These are phyloP conservation scores for Neofusicoccum ribis DNA, from an alignment of 2,329 filamentous ascomycete species.

Conservation along the genomic window DNA sequence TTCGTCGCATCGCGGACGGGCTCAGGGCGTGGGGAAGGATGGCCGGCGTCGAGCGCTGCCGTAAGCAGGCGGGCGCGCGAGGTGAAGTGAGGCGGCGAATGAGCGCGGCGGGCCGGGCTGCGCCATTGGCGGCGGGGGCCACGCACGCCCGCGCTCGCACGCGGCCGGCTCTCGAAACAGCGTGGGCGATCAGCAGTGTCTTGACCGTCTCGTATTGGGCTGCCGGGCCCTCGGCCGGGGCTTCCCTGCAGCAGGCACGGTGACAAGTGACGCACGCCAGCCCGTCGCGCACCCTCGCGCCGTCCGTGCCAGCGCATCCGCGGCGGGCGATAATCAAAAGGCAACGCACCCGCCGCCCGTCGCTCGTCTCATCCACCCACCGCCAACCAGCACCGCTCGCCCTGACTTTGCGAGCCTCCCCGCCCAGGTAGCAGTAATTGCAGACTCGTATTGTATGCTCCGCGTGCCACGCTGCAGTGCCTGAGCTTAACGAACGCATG, in stretches of 20 bases:
- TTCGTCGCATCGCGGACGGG: not conserved
- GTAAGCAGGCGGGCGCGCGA: not conserved
- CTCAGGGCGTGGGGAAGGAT: constrained; percentile 1
- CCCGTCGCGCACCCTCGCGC: not conserved
- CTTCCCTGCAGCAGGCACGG: not conserved
- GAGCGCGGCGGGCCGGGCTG: not conserved
- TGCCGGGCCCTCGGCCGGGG: not conserved
- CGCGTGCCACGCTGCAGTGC: not conserved
- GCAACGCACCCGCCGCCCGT: not conserved
- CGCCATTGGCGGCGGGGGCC: not conserved
- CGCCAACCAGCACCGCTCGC: constrained; percentile 21
- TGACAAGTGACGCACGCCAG: constrained; percentile 15
- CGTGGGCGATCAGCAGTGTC: not conserved
- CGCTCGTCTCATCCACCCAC: constrained; percentile 23
- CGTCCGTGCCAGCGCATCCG: constrained; percentile 16
- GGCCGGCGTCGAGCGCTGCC: not conserved
- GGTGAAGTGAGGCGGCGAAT: constrained; percentile 3
- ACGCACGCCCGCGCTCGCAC: not conserved
- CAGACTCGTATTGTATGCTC: constrained; percentile 6
- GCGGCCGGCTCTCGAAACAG: constrained; percentile 18
- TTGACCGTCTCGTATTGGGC: constrained; percentile 11
- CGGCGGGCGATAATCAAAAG: constrained; percentile 17
- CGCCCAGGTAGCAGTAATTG: constrained; percentile 10
- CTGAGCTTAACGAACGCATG: not conserved
- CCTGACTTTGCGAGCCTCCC: constrained; percentile 26